Conservation (phyloP, 2,329 filamentous ascomycete species). For the Botrytis byssoidea region DNA sequence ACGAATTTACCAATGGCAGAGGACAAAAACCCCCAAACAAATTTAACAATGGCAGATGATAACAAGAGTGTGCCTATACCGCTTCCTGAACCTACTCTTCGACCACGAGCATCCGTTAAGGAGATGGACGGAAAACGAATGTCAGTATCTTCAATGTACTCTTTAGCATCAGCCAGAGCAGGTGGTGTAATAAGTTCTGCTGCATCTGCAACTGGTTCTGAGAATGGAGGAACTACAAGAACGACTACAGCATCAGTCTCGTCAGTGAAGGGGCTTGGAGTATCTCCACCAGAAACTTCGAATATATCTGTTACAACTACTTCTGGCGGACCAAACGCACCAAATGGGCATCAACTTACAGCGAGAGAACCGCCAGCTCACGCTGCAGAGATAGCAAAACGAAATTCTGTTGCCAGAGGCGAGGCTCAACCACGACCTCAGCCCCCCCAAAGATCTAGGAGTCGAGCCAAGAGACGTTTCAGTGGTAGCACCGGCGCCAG, state of each 20-base stretch:
- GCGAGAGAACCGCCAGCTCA: constrained; percentile 35
- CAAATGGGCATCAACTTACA: constrained; percentile 48
- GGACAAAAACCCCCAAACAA: constrained; percentile 42
- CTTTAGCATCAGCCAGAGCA: constrained; percentile 56
- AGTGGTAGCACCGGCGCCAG: constrained; percentile 80
- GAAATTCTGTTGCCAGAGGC: constrained; percentile 36
- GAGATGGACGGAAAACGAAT: constrained; percentile 61
- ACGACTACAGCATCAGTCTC: constrained; percentile 28
- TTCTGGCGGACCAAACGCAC: constrained; percentile 46
- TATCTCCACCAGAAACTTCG: constrained; percentile 50
- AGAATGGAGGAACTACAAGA: constrained; percentile 40
- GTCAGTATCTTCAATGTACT: constrained; percentile 72
- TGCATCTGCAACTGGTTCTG: constrained; percentile 54
- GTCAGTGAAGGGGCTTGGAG: constrained; percentile 27
- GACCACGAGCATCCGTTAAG: constrained; percentile 49
- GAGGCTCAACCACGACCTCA: constrained; percentile 41
- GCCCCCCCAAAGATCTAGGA: constrained; percentile 58
- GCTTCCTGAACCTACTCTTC: constrained; percentile 51
- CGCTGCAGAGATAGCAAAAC: constrained; percentile 37
- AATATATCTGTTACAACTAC: constrained; percentile 55
- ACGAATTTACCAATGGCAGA: constrained; percentile 41
- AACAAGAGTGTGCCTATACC: constrained; percentile 25
- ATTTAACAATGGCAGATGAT: constrained; percentile 39
- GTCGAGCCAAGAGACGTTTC: constrained; percentile 69
- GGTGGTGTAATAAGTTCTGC: constrained; percentile 51